phyloP scores from a whole-genome alignment of 1,139 yeast genomes.

The Meyerozyma athensensis region DNA sequence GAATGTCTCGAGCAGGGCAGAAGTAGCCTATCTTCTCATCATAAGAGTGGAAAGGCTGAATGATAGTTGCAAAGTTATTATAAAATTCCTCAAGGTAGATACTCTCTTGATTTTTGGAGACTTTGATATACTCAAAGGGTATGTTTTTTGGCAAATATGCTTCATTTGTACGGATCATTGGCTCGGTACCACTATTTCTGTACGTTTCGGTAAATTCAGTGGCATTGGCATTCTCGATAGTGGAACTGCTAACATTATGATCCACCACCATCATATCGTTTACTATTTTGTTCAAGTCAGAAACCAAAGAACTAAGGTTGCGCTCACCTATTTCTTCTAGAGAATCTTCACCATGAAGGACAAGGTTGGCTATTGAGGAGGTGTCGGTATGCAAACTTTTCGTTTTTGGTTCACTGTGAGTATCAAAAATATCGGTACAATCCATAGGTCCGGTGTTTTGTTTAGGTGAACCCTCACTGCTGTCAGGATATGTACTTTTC shows the following conservation, averaged over 20 bases:
- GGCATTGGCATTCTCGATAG: not conserved
- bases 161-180: constrained; percentile 2
- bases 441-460: not conserved
- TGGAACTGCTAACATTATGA: constrained; percentile 4
- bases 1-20: constrained; percentile 65
- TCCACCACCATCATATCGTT: constrained; percentile 36
- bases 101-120: constrained; percentile 37
- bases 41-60: constrained; percentile 59
- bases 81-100: constrained; percentile 54
- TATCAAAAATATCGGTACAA: not conserved
- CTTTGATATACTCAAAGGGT: constrained; percentile 32
- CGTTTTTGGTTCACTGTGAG: not conserved
- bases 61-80: constrained; percentile 51
- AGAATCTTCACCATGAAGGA: not conserved
- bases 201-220: not conserved
- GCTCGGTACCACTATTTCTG: not conserved
- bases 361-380: not conserved
- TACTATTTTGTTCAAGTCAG: constrained; percentile 40
- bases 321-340: not conserved
- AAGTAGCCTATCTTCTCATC: constrained; percentile 28
- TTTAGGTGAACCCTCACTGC: not conserved
- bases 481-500: not conserved
- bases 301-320: constrained; percentile 11
- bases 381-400: not conserved
- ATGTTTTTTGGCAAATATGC: constrained; percentile 14